phyloP scores from a whole-genome alignment of 2,329 filamentous ascomycete species.

The Fusarium sororula region DNA sequence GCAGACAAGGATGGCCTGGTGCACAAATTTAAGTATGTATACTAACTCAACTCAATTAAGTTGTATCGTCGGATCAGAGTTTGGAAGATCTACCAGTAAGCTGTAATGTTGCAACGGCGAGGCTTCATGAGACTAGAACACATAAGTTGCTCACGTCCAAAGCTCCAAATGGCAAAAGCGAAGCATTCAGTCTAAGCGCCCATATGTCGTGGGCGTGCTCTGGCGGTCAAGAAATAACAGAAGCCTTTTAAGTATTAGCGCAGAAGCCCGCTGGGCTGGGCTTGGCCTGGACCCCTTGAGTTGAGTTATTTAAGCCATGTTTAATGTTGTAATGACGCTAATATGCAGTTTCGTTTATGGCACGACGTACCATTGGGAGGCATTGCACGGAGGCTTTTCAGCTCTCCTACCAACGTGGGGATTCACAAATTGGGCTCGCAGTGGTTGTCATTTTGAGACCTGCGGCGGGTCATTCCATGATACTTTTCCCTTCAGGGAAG shows the following conservation, averaged over 20 bases:
- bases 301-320: constrained; percentile 25
- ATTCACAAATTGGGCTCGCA: constrained; percentile 8
- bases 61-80: neutral
- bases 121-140: neutral
- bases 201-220: neutral
- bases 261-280: constrained; percentile 7
- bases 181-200: constrained; percentile 2
- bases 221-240: constrained; percentile 26
- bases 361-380: constrained; percentile 2
- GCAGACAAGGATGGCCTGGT: neutral
- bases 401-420: neutral
- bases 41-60: neutral
- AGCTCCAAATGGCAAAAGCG: neutral
- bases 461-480: neutral
- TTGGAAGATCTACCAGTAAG: constrained; percentile 7
- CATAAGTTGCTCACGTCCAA: neutral
- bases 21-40: neutral
- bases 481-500: neutral
- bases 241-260: constrained; percentile 9
- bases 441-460: constrained; percentile 11
- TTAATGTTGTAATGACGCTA: constrained; percentile 12
- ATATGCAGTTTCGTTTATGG: neutral
- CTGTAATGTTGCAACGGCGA: neutral
- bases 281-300: constrained; percentile 27
- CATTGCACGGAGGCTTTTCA: constrained; percentile 2